These are phyloP conservation scores for Blastosporella zonata DNA, from an alignment of 1,284 basidiomycete genomes.

Conservation along the genomic window DNA sequence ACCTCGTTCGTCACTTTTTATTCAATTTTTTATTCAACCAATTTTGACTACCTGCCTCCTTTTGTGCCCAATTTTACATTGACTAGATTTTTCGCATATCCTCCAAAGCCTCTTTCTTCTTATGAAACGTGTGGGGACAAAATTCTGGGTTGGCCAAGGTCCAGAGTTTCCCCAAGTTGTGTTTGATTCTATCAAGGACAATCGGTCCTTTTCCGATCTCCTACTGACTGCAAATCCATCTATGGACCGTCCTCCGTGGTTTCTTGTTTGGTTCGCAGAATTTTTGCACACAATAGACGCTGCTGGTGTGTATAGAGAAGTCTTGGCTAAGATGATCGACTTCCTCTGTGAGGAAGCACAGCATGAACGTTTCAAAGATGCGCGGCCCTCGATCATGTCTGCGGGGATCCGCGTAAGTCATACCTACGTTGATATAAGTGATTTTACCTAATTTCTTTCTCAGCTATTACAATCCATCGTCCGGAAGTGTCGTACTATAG, in stretches of 20 bases:
- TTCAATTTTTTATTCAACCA: constrained; percentile 12
- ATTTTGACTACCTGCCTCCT: constrained; percentile 14
- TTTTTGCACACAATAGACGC: constrained; percentile 55
- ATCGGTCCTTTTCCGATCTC: constrained; percentile 54
- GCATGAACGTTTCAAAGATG: constrained; percentile 62
- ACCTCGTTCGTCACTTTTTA: constrained; percentile 49
- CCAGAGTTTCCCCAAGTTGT: constrained; percentile 70
- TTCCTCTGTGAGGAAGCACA: constrained; percentile 78
- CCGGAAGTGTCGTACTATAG: constrained; percentile 31
- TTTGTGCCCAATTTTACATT: constrained; percentile 2
- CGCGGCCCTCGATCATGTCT: constrained; percentile 57
- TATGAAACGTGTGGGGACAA: constrained; percentile 47
- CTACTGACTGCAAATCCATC: constrained; percentile 38
- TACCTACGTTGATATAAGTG: background rate
- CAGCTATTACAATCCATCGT: constrained; percentile 33
- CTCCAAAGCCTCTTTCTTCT: constrained; percentile 58
- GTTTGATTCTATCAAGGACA: constrained; percentile 82
- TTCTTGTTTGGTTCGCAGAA: constrained; percentile 54
- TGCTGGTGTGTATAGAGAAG: constrained; percentile 52
- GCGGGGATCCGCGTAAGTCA: constrained; percentile 59
- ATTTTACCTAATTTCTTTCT: background rate
- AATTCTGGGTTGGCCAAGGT: constrained; percentile 67
- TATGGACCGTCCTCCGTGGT: constrained; percentile 41
- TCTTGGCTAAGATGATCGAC: constrained; percentile 67
- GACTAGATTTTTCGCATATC: constrained; percentile 64